Evolutionary conservation across 2,329 filamentous ascomycete genomes (phyloP), one percentile per base, ranked within the genome.

Genomic region (Penicillium crustosum): DNA sequence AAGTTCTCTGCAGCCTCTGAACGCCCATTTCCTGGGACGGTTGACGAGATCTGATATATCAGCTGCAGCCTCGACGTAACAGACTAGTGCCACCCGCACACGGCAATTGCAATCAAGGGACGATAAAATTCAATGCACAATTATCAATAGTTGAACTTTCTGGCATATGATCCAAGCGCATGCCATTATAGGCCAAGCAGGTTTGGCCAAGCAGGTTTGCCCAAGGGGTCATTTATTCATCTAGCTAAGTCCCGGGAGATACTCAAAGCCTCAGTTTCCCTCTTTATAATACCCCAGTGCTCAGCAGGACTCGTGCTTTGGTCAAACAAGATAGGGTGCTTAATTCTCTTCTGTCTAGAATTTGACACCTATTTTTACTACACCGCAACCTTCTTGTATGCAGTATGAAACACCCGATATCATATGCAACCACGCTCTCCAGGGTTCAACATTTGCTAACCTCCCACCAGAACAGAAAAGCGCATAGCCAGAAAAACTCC

Each of bases 91-190:
- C 27, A 15, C 36, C 33, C 27, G 19, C 42, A 48, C 43, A 48
- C 29, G 36, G 35, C n/a, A 48, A 42, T 53, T 31, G 12, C 15
- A 57, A 53, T 53, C 55, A 57, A 57, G 55, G 55, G 55, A 53
- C 17, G 31, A 15, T 15, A 35, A 23, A 23, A 36, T 45, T 48
- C 15, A 39, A 42, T 57, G 55, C 49, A 57, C 19, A 43, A 36
- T 12, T 19, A 19, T 39, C 55, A 23, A 57, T 57, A 57, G 55
- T 53, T 31, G 17, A 25, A 35, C 2, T 25, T 31, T 53, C 49
- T 19, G 43, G 55, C 55, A 48, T 57, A 48, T 53, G 49, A 57
- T 42, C 35, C 12, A 42, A 53, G 43, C 27, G 41, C 13, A 53
- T 42, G 27, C 23, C 25, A 2, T 48, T 33, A 53, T 38, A 13